A percentile compares a stretch with the other conserved stretches of the same genome.
Conservation (phyloP, 2,329 filamentous ascomycete genomes). For the Trichoderma afroharzianum region DNA sequence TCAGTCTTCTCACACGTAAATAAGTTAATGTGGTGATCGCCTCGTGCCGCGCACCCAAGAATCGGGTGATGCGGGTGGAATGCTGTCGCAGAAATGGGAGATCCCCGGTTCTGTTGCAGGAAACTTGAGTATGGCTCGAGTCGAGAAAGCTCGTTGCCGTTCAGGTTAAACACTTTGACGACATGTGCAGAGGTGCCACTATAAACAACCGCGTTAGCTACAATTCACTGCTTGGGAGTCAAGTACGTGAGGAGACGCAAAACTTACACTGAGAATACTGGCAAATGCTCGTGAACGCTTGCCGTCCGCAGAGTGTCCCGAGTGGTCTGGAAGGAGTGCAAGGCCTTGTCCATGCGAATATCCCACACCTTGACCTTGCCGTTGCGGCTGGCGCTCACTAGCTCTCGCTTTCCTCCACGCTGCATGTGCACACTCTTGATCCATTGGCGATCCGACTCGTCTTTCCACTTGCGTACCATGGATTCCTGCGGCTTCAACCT, state of each 20-base stretch:
- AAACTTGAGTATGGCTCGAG: constrained; percentile 90
- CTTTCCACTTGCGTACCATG: constrained; percentile 96
- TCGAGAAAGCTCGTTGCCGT: constrained; percentile 72
- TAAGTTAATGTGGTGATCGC: constrained; percentile 87
- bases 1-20: constrained; percentile 64
- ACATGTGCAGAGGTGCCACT: constrained; percentile 85
- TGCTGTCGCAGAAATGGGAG: constrained; percentile 81
- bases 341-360: constrained; percentile 76
- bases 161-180: constrained; percentile 90
- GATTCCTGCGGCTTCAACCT: constrained; percentile 77
- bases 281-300: constrained; percentile 92
- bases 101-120: constrained; percentile 73
- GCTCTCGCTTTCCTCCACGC: constrained; percentile 85
- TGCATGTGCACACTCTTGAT: constrained; percentile 96
- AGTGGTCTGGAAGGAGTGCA: constrained; percentile 71
- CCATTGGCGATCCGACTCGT: constrained; percentile 82
- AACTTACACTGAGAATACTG: constrained; percentile 88
- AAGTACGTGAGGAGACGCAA: background rate
- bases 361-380: constrained; percentile 97
- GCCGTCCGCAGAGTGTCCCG: constrained; percentile 77
- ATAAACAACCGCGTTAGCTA: constrained; percentile 7
- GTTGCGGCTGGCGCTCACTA: constrained; percentile 85
- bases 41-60: constrained; percentile 79
- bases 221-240: background rate
- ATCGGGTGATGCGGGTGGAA: constrained; percentile 96